Evolutionary conservation across 2,329 filamentous ascomycete genomes (phyloP), one percentile per base, ranked within the genome.

Genomic region (Trichoderma aggressivum): DNA sequence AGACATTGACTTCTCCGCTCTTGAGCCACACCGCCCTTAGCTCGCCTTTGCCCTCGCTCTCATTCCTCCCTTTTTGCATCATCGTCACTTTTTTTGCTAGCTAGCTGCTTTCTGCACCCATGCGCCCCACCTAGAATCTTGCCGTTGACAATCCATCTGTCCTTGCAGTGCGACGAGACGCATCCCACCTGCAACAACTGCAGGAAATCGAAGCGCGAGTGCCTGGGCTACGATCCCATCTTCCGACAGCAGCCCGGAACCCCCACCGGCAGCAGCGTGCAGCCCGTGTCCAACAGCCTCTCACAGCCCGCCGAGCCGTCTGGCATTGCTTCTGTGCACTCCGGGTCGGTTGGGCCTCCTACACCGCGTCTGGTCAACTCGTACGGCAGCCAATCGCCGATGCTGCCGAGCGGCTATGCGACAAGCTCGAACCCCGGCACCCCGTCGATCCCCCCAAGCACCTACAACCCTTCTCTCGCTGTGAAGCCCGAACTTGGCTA

Each of bases 161-260:
- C 72, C 73, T 72, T 76, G 75, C 80, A 98, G 96, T 99, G 96
- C 84, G 96, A 98, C 88, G 96, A 99, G 86, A 90, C 90, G 73
- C 94, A 97, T 81, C 96, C 96, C 26, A 90, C 91, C 72, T 99
- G 96, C 86, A 91, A 94, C 83, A 94, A 96, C 79, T 96, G 93
- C 83, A 91, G 91, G 79, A 96, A 96, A 81, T 94, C 92, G 75
- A 96, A 95, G 83, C 92, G 93, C 78, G 92, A 95, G 77, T 96
- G 93, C 78, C 80, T 94, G 62, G 93, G 93, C 70, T 96, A 96
- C 87, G 93, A 96, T 78, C 92, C 93, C 47, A 93, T 95, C 77
- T 96, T 95, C 84, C 93, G 94, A 82, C 88, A 88, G 75, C 88
- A 91, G 34, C 87, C 91, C 61, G 88, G 90, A 74, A 91, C 94